Evolutionary conservation across 1,284 basidiomycete genomes (phyloP).

Genomic region (Cutaneotrichosporon spelunceum): DNA sequence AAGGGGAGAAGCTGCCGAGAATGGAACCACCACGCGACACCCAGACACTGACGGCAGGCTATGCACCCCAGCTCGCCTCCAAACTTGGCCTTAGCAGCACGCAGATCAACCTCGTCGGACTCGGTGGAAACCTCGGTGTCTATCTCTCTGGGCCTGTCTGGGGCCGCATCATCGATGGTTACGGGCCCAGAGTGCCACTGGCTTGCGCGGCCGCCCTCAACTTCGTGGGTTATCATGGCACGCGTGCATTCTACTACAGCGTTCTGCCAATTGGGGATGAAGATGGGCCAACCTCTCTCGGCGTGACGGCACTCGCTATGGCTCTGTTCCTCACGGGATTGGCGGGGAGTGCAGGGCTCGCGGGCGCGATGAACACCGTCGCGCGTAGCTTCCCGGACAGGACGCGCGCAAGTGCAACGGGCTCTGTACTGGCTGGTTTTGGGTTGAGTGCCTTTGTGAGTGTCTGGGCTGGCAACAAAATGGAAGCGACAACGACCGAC

Average conservation of each 20-base stretch:
- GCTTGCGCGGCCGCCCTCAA: constrained; percentile 57
- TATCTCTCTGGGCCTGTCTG: constrained; percentile 51
- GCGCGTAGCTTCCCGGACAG: constrained; percentile 50
- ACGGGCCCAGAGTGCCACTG: constrained; percentile 59
- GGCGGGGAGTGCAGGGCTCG: constrained; percentile 47
- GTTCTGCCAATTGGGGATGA: constrained; percentile 28
- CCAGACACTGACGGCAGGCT: constrained; percentile 56
- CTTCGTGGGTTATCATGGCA: constrained; percentile 64
- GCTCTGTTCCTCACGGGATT: constrained; percentile 47
- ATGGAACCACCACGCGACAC: too few species aligned
- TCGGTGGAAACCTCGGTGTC: constrained; percentile 48
- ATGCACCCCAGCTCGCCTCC: constrained; percentile 71
- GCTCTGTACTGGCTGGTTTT: constrained; percentile 73
- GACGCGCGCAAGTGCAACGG: constrained; percentile 64
- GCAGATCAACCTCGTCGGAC: constrained; percentile 67
- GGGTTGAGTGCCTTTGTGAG: constrained; percentile 69
- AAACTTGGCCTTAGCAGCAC: constrained; percentile 70
- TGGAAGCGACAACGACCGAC: not conserved
- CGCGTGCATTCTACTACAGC: constrained; percentile 61
- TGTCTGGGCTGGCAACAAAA: not conserved
- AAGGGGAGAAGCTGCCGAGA: not conserved
- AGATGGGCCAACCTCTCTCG: constrained; percentile 22
- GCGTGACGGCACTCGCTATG: constrained; percentile 36
- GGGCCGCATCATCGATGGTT: constrained; percentile 65
- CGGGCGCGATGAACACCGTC: constrained; percentile 47